Percentiles rank a stretch among this genome's conserved stretches.
Evolutionary conservation across 305 asterid species (phyloP).

Genomic region (Fraxinus paxiana): DNA sequence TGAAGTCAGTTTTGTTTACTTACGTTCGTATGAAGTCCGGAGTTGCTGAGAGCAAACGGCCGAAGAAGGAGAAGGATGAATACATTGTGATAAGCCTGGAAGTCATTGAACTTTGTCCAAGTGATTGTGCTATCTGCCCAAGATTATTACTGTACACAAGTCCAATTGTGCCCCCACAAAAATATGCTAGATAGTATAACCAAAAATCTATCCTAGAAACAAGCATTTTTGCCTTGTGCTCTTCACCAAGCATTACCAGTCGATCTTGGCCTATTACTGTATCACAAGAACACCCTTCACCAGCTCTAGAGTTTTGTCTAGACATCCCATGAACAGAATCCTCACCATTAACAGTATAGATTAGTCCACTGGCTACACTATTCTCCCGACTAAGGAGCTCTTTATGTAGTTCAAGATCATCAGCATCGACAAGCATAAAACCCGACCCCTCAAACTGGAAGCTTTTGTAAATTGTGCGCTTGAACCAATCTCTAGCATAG

Average conservation of each 20-base stretch:
- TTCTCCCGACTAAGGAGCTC: conserved; percentile 46
- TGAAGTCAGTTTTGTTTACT: conserved; percentile 26
- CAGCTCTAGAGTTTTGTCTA: conserved; percentile 20
- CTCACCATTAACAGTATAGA: neutral
- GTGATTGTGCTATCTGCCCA: conserved; percentile 82
- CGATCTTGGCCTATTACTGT: conserved; percentile 40
- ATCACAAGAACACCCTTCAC: conserved; percentile 33
- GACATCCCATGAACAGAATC: neutral
- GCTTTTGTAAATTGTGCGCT: conserved; percentile 36
- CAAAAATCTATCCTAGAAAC: conserved; percentile 66
- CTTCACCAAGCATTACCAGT: conserved; percentile 65
- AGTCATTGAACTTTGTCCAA: conserved; percentile 56
- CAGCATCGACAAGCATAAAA: conserved; percentile 54
- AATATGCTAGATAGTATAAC: conserved; percentile 63
- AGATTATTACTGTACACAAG: conserved; percentile 82
- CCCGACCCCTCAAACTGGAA: conserved; percentile 42
- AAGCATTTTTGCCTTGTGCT: conserved; percentile 52
- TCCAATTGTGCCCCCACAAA: conserved; percentile 88
- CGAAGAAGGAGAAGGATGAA: conserved; percentile 83
- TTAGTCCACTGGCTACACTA: conserved; percentile 28
- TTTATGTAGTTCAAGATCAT: conserved; percentile 57
- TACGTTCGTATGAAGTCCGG: conserved; percentile 68
- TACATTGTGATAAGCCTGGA: conserved; percentile 61
- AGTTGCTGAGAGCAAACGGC: conserved; percentile 83
- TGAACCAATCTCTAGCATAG: conserved; percentile 61